Evolutionary conservation across 306 rosid genomes (phyloP), one percentile per base, ranked within the genome.

Genomic region (Styphnolobium japonicum): DNA sequence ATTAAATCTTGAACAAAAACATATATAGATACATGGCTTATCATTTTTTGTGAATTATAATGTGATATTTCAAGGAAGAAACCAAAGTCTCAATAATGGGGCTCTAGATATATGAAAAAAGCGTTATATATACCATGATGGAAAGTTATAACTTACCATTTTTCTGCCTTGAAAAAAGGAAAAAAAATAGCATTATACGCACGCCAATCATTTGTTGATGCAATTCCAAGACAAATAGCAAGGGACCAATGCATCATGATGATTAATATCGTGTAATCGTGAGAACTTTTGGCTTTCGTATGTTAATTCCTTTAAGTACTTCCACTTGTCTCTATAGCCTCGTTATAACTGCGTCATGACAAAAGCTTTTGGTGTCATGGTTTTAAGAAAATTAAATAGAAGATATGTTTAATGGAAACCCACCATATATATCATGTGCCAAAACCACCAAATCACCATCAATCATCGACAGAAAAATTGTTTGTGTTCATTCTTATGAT

Each of bases 331-430:
- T 45, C 66, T 16, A 11, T 34, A 14, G 27, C 31, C 65, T 62
- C 2, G 9, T 5, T 33, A 15, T 34, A 53, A 53, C 31, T 66
- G 70, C 22, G 4, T 73, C 61, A 25, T 11, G 77, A 75, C 77
- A 75, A 75, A 75, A 57, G 15, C 21, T 75, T 75, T 81, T 16
- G 40, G 27, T 51, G 49, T 46, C 52, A 31, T 19, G 49, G 6
- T 58, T 46, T 42, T 42, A 53, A 65, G 61, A 64, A 36, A 48
- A 62, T 2, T 18, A 48, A 80, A 3, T 53, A 51, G 21, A 67
- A 39, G 12, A 67, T 7, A 37, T n/a, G 10, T 25, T 37, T 49
- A 5, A 49, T 62, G 19, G 67, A 42, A 27, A 15, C 36, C 22
- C 5, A 43, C 42, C 37, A 10, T 29, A 55, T 31, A 33, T 12